Conservation (phyloP, 2,329 filamentous ascomycete species). For the Fusarium neocosmosporiellum region DNA sequence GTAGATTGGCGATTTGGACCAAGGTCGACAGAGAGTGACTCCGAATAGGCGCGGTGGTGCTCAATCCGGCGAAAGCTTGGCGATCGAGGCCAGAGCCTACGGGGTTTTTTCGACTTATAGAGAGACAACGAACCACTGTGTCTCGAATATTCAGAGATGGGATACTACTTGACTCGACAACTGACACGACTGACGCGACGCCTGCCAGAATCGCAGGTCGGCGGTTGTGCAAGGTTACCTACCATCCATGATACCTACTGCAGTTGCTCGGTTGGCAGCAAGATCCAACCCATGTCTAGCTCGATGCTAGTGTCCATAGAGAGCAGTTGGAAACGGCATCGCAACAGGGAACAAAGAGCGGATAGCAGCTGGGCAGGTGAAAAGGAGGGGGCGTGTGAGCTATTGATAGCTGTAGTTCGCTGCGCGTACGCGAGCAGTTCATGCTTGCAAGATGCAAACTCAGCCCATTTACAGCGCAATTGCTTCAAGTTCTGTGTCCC, state of each 20-base stretch:
- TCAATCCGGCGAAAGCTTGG: constrained; percentile 9
- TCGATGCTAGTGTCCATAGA: constrained; percentile 38
- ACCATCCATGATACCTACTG: constrained; percentile 19
- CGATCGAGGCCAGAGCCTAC: constrained; percentile 17
- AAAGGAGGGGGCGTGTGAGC: constrained; percentile 31
- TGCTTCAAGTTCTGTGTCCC: constrained; percentile 6
- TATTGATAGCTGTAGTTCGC: constrained; percentile 6
- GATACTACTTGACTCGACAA: constrained; percentile 11
- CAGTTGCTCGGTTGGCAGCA: constrained; percentile 36
- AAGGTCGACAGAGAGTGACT: constrained; percentile 13
- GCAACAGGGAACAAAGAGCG: constrained; percentile 14
- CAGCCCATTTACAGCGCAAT: not conserved
- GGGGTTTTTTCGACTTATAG: constrained; percentile 8
- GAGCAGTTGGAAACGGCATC: constrained; percentile 30
- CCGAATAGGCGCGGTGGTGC: constrained; percentile 11
- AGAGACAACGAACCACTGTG: constrained; percentile 25
- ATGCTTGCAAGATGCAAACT: constrained; percentile 17
- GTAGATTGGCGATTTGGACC: constrained; percentile 26
- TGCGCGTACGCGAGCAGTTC: constrained; percentile 25
- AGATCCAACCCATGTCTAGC: constrained; percentile 38
- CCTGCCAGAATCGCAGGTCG: constrained; percentile 27
- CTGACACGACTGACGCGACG: constrained; percentile 14
- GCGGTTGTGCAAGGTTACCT: constrained; percentile 33
- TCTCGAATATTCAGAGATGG: not conserved
- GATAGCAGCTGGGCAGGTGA: constrained; percentile 10